A percentile compares a stretch with the other conserved stretches of the same genome.
Conservation (phyloP, 1,284 basidiomycete genomes). For the Austropuccinia psidii region DNA sequence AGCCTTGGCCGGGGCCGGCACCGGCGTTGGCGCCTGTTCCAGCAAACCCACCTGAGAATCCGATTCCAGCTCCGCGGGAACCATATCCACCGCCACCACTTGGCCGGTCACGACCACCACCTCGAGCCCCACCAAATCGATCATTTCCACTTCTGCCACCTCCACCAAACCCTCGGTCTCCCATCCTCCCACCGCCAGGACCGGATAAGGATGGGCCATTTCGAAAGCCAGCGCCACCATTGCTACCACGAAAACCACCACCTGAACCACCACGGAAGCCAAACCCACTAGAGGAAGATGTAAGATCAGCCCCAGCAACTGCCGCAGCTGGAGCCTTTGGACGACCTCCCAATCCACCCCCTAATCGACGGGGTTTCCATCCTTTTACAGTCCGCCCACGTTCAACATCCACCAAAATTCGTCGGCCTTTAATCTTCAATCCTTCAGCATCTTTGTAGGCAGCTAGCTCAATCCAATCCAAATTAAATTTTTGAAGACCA, state of each 20-base stretch:
- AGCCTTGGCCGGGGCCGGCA: conserved; percentile 36
- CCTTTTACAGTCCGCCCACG: conserved; percentile 94
- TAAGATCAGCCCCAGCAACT: conserved; percentile 7
- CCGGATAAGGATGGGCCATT: background rate
- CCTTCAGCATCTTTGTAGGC: conserved; percentile 99
- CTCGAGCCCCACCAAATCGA: conserved; percentile 39
- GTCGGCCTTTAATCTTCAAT: conserved; percentile 85
- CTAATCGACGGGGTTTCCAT: conserved; percentile 92
- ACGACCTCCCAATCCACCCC: conserved; percentile 87
- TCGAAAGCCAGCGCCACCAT: conserved; percentile 41
- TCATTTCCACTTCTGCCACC: conserved; percentile 44
- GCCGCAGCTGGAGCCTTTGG: conserved; percentile 62
- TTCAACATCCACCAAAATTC: conserved; percentile 95
- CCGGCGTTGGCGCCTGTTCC: conserved; percentile 36
- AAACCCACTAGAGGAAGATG: conserved; percentile 37
- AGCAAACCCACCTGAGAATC: conserved; percentile 27
- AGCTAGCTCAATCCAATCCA: conserved; percentile 55
- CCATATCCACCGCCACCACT: conserved; percentile 16
- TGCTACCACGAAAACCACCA: conserved; percentile 52
- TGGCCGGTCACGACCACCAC: conserved; percentile 26
- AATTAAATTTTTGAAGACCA: too few species aligned
- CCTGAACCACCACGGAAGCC: conserved; percentile 42
- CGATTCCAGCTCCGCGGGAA: conserved; percentile 15
- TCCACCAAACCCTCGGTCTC: conserved; percentile 40
- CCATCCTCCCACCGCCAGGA: conserved; percentile 12